Conservation (phyloP, 2,329 filamentous ascomycete species). For the Rhinocladiella mackenziei region DNA sequence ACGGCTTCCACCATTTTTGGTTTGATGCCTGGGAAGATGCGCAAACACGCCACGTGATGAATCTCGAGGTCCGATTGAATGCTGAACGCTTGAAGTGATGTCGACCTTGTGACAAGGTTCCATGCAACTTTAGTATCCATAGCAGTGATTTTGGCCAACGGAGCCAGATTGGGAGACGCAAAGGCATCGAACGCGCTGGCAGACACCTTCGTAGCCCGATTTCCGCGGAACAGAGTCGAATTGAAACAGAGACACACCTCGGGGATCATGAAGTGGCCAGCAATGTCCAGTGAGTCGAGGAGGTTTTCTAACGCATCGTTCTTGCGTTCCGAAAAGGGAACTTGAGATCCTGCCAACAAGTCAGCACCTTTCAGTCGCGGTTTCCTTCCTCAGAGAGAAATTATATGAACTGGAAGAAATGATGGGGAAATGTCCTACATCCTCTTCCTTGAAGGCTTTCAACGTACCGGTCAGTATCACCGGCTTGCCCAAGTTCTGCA, state of each 20-base stretch:
- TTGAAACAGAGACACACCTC: conserved; percentile 95
- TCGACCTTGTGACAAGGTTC: conserved; percentile 71
- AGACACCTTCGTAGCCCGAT: conserved; percentile 81
- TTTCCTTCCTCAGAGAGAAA: neutral
- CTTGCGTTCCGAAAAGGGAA: conserved; percentile 84
- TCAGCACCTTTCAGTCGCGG: too few relatives aligned
- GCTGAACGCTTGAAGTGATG: conserved; percentile 67
- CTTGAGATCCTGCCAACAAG: conserved; percentile 65
- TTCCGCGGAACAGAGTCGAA: conserved; percentile 83
- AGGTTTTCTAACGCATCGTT: conserved; percentile 90
- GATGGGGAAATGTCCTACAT: neutral
- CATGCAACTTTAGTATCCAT: conserved; percentile 77
- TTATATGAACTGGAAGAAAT: neutral
- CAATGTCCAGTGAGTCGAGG: conserved; percentile 77
- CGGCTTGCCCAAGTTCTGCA: conserved; percentile 84
- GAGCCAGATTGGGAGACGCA: conserved; percentile 77
- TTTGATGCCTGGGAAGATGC: conserved; percentile 88
- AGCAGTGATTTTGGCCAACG: conserved; percentile 75
- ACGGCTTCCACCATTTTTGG: conserved; percentile 91
- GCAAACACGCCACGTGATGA: conserved; percentile 81
- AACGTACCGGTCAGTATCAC: conserved; percentile 69
- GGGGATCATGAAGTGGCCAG: conserved; percentile 86
- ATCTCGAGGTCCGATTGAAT: conserved; percentile 75
- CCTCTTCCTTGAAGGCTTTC: neutral
- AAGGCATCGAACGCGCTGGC: conserved; percentile 85